Evolutionary conservation across 768 basidiomycete genomes (phyloP), one percentile per base, ranked within the genome.

Genomic region (Infundibulicybe gibba): DNA sequence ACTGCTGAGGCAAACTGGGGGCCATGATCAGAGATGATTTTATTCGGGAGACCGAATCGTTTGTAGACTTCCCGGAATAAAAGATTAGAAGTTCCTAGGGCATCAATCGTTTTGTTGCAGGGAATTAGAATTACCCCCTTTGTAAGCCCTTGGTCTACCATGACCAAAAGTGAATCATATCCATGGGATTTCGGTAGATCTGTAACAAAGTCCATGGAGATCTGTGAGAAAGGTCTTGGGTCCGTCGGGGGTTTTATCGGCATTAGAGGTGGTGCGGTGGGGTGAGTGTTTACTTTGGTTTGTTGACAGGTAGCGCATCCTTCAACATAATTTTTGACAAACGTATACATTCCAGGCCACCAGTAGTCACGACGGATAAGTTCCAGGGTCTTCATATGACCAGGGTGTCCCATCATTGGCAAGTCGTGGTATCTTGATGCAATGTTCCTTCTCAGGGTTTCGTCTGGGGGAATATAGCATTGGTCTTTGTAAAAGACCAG

Each of bases 91-190:
- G 45, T 35, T 48, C 31, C 52, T 44, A 46, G 32, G 0, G 47
- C 21, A 10, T 49, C 49, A 5, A 54, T 42, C 19, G 32, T 54
- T 47, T 59, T 59, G 3, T 20, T 49, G n/a, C 43, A 47, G 15
- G 57, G 51, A 5, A 57, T 47, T 14, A 58, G 33, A 43, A 61
- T 55, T 53, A 55, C 50, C 51, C 61, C 60, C 55, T 65, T 63
- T 16, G 49, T 55, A 54, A 58, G 52, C 20, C 56, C 49, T 44
- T 61, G 56, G 57, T 61, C 56, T 40, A 65, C 57, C 33, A 62
- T 47, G 41, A 50, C 45, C 44, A 63, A 42, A 16, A 64, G 61
- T 9, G 47, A 44, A 42, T 64, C 52, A 30, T 38, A 51, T 9
- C 48, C 52, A 1, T 55, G 15, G 0, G 33, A 40, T 19, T 32